These are phyloP conservation scores for Nitzschia sp. DNA, from an alignment of 108 stramenopile species.

Conservation along the genomic window DNA sequence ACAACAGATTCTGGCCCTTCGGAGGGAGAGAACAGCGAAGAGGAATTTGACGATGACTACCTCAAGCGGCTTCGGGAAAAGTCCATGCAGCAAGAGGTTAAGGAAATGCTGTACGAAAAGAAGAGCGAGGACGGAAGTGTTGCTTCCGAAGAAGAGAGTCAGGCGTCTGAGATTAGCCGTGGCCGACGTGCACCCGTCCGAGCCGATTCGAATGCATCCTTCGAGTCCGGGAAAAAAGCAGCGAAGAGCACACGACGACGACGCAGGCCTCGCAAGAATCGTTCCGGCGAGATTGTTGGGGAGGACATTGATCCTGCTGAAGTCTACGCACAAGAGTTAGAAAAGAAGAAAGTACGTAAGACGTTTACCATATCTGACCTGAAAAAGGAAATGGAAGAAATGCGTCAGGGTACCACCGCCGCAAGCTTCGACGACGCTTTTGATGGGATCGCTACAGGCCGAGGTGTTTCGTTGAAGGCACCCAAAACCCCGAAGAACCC, in stretches of 20 bases:
- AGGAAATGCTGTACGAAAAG: constrained; percentile 13
- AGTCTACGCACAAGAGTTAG: constrained; percentile 30
- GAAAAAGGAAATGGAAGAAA: constrained; percentile 42
- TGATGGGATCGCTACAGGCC: background rate
- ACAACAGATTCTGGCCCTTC: background rate
- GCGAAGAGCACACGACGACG: background rate
- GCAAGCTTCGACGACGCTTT: constrained; percentile 9
- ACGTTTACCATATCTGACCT: constrained; percentile 27
- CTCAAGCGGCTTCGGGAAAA: constrained; percentile 24
- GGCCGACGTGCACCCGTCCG: background rate
- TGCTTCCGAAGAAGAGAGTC: constrained; percentile 1
- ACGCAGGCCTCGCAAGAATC: constrained; percentile 17
- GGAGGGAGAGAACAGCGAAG: constrained; percentile 17
- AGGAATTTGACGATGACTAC: constrained; percentile 21
- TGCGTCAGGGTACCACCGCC: background rate
- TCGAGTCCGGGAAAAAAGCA: background rate
- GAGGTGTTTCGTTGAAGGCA: background rate
- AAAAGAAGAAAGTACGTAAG: constrained; percentile 32
- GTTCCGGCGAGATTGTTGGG: constrained; percentile 15
- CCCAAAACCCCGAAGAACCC: background rate
- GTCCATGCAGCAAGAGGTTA: constrained; percentile 36
- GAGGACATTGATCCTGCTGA: constrained; percentile 35
- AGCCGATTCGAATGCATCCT: background rate
- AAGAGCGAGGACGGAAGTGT: background rate
- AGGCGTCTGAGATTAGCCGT: background rate